Conservation (phyloP, 2,329 filamentous ascomycete genomes). For the Claviceps africana region DNA sequence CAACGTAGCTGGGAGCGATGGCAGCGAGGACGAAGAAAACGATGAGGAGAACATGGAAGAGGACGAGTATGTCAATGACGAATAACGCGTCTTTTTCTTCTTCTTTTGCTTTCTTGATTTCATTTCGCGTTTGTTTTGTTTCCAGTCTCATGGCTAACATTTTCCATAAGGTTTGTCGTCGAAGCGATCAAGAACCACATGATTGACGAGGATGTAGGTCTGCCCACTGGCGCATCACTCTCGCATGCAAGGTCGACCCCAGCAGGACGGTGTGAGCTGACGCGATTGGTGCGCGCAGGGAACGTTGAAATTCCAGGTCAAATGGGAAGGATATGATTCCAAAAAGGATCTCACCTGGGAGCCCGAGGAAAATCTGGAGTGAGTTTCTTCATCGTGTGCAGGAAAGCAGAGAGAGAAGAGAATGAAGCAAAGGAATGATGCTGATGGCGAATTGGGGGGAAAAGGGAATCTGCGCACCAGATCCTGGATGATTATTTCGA, state of each 20-base stretch:
- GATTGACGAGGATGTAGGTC: slow-evolving; percentile 39
- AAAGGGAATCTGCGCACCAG: slow-evolving; percentile 42
- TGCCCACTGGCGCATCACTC: no score
- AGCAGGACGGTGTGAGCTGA: slow-evolving; percentile 4
- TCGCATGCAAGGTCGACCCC: no score
- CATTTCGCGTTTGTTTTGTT: no score
- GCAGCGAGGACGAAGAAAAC: slow-evolving; percentile 19
- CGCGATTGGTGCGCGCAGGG: slow-evolving; percentile 22
- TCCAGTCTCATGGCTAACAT: no score
- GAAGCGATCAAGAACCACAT: slow-evolving; percentile 58
- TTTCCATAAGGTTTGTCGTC: slow-evolving; percentile 49
- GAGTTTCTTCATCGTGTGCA: no score
- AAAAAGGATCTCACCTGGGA: slow-evolving; percentile 66
- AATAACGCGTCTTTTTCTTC: no score
- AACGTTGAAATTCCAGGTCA: slow-evolving; percentile 51
- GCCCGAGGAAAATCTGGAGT: slow-evolving; percentile 48
- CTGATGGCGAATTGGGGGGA: no score
- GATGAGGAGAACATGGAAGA: slow-evolving; percentile 27
- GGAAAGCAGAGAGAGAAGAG: neutral
- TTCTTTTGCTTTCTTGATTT: no score
- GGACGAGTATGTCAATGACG: slow-evolving; percentile 23
- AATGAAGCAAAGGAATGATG: no score
- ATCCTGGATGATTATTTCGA: slow-evolving; percentile 51
- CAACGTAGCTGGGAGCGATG: slow-evolving; percentile 13
- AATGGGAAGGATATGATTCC: slow-evolving; percentile 67